A percentile compares a stretch with the other conserved stretches of the same genome.
phyloP scores from a whole-genome alignment of 495 filamentous ascomycete species.

The Talaromyces stipitatus region DNA sequence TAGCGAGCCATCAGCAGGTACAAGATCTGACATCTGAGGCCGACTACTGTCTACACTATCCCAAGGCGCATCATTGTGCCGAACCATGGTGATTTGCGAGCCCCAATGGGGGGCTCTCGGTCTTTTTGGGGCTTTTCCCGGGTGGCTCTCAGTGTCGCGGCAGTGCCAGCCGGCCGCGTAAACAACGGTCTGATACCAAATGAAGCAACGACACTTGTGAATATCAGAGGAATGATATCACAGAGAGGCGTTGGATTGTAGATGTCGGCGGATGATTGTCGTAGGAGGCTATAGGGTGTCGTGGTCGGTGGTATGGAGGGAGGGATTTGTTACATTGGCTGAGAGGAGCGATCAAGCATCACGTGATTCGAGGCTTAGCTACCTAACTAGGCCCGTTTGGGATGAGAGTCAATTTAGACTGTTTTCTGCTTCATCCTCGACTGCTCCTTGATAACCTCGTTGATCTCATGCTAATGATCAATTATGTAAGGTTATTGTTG shows the following conservation, averaged over 20 bases:
- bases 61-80: conserved; percentile 24
- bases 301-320: no score
- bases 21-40: conserved; percentile 29
- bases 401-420: no score
- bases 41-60: conserved; percentile 35
- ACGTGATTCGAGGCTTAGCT: background rate
- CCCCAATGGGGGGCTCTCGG: conserved; percentile 32
- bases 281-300: background rate
- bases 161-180: background rate
- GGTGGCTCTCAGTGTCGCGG: background rate
- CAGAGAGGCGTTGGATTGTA: background rate
- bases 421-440: no score
- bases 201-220: background rate
- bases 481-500: no score
- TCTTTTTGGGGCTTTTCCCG: conserved; percentile 5
- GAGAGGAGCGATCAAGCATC: background rate
- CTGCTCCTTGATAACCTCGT: no score
- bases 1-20: conserved; percentile 25
- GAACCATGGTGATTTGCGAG: conserved; percentile 38
- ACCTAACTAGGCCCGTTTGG: background rate
- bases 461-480: no score
- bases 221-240: background rate
- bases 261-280: background rate
- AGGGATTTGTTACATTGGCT: background rate
- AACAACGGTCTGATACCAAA: background rate